Evolutionary conservation across 257 asterid species (phyloP).

Genomic region (Capsicum baccatum): DNA sequence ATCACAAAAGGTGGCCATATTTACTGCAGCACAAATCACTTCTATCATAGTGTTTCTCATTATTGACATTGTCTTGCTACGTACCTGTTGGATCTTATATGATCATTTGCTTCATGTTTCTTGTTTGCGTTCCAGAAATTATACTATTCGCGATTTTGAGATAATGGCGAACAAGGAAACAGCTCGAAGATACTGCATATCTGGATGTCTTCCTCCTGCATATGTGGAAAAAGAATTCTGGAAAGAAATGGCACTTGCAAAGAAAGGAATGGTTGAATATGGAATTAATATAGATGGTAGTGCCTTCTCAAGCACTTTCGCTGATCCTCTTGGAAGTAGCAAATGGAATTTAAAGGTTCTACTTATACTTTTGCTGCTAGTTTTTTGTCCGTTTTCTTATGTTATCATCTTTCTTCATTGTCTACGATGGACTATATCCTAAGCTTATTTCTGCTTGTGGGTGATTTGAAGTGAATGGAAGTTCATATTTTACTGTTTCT

Average conservation of each 20-base stretch:
- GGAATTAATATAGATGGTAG: constrained; percentile 53
- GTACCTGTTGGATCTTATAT: neutral
- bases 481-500: neutral
- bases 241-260: constrained; percentile 42
- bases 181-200: constrained; percentile 37
- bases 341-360: constrained; percentile 54
- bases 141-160: constrained; percentile 51
- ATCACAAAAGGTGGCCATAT: neutral
- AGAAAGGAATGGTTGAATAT: constrained; percentile 45
- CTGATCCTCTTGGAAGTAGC: constrained; percentile 47
- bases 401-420: constrained; percentile 1
- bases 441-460: neutral
- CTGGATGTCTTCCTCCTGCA: constrained; percentile 47
- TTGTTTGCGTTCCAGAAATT: constrained; percentile 31
- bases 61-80: neutral
- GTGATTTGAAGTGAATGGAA: neutral
- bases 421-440: neutral
- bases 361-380: neutral
- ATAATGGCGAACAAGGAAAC: constrained; percentile 47
- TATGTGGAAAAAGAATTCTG: constrained; percentile 53
- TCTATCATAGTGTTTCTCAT: neutral
- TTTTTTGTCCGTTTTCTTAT: neutral
- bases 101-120: neutral
- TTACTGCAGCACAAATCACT: neutral
- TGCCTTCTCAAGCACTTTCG: constrained; percentile 48